Evolutionary conservation across 176 grass and related monocot species (phyloP).

Genomic region (Rhipidocladum racemiflorum): DNA sequence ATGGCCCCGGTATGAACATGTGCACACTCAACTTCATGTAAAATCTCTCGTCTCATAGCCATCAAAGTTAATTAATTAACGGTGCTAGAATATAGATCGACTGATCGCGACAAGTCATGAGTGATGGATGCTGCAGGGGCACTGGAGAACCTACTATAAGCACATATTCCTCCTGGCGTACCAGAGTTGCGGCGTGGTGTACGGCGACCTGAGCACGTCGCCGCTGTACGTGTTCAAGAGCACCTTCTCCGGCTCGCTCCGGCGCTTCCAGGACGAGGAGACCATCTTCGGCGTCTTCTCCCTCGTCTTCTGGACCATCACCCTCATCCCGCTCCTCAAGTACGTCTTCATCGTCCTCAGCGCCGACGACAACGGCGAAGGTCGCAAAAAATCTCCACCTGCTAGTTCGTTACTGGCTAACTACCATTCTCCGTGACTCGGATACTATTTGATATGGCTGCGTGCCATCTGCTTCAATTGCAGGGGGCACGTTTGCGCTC

Average conservation of each 20-base stretch:
- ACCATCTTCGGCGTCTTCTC: constrained; percentile 62
- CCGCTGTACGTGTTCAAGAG: constrained; percentile 66
- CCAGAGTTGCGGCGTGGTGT: constrained; percentile 71
- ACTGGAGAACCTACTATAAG: constrained; percentile 30
- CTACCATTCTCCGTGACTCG: too few relatives aligned
- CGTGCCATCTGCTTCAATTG: neutral
- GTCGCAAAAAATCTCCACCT: neutral
- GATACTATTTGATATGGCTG: neutral
- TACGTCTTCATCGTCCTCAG: constrained; percentile 64
- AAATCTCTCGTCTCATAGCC: too few relatives aligned
- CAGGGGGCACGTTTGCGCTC: constrained; percentile 59
- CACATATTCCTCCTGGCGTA: constrained; percentile 45
- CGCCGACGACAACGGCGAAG: constrained; percentile 61
- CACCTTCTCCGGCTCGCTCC: constrained; percentile 45
- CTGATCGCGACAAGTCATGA: neutral
- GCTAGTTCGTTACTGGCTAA: neutral
- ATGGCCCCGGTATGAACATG: neutral
- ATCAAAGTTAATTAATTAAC: neutral
- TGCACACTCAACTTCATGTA: neutral
- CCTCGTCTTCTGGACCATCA: constrained; percentile 65
- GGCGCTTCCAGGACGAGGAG: constrained; percentile 39
- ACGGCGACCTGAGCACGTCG: constrained; percentile 68
- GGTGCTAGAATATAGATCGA: neutral
- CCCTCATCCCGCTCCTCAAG: constrained; percentile 64
- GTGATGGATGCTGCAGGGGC: constrained; percentile 11